Evolutionary conservation across 2,329 filamentous ascomycete species (phyloP).

Genomic region (Amylocarpus encephaloides): DNA sequence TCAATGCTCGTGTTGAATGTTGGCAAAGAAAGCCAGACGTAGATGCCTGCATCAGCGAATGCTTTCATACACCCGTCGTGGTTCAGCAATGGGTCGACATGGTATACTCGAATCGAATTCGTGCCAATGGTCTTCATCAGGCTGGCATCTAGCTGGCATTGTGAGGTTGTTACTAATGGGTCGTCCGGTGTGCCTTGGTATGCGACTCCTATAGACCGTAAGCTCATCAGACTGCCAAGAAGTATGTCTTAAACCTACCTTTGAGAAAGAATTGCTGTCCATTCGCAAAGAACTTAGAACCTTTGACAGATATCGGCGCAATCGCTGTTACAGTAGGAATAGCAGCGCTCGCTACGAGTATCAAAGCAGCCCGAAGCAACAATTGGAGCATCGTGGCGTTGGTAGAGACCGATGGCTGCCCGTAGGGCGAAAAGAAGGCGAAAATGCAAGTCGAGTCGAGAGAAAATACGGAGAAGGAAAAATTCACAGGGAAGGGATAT

Average conservation of each 20-base stretch:
- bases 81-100: slow-evolving; percentile 65
- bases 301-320: slow-evolving; percentile 25
- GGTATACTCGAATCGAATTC: slow-evolving; percentile 82
- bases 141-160: slow-evolving; percentile 67
- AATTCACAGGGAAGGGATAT: no score
- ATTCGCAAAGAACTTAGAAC: slow-evolving; percentile 26
- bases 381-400: slow-evolving; percentile 14
- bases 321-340: slow-evolving; percentile 10
- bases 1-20: slow-evolving; percentile 63
- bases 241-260: slow-evolving; percentile 25
- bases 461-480: no score
- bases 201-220: slow-evolving; percentile 57
- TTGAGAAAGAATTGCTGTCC: slow-evolving; percentile 28
- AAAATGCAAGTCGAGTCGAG: no score
- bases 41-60: slow-evolving; percentile 74
- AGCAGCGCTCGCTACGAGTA: slow-evolving; percentile 12
- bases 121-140: slow-evolving; percentile 75
- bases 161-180: slow-evolving; percentile 66
- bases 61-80: slow-evolving; percentile 76
- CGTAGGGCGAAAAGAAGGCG: no score
- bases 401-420: background rate
- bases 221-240: slow-evolving; percentile 34
- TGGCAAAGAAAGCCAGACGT: slow-evolving; percentile 77
- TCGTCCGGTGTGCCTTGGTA: slow-evolving; percentile 63
- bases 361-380: slow-evolving; percentile 9